Evolutionary conservation across 129 eudicot species (phyloP), one percentile per base, ranked within the genome.

Genomic region (Logfia minima): DNA sequence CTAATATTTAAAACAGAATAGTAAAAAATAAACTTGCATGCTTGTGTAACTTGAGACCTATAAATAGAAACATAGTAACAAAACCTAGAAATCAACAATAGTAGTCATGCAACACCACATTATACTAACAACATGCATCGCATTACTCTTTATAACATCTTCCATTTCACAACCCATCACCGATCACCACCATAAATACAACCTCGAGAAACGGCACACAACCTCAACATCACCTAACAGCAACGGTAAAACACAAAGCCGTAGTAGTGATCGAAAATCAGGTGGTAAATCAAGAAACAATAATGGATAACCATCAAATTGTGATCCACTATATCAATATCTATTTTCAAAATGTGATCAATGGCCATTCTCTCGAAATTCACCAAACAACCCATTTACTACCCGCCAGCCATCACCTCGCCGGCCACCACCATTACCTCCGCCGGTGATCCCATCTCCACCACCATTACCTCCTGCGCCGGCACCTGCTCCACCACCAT

Each of bases 281-380:
- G 77, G 86, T 3, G 65, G 81, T 8, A 29, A 66, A 58, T 68
- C 72, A 45, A 63, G 83, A 53, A 66, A 14, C 19, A 16, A 39
- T 60, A 70, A 43, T 1, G 66, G 75, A 75, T 45, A 81, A 35
- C 60, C 87, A 45, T 71, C 86, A 34, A 69, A 76, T 60, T 89
- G 96, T 79, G 96, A 90, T 52, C 90, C 96, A 13, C 72, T 87
- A 2, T 87, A 66, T 21, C 71, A 71, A 3, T 90, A 81, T 84
- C 76, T 90, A 10, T 90, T 87, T 51, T 87, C 72, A 28, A 77
- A 28, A 53, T 90, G 96, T 68, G 96, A 90, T 14, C 85, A 80
- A 70, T 87, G 90, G 90, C 96, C 96, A 74, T 87, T 90, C 72
- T 16, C 85, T 35, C 86, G 83, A 51, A n/a, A 51, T 29, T 81